phyloP scores from a whole-genome alignment of 192 early-diverging fungal genomes.

The Dimargaris verticillata region DNA sequence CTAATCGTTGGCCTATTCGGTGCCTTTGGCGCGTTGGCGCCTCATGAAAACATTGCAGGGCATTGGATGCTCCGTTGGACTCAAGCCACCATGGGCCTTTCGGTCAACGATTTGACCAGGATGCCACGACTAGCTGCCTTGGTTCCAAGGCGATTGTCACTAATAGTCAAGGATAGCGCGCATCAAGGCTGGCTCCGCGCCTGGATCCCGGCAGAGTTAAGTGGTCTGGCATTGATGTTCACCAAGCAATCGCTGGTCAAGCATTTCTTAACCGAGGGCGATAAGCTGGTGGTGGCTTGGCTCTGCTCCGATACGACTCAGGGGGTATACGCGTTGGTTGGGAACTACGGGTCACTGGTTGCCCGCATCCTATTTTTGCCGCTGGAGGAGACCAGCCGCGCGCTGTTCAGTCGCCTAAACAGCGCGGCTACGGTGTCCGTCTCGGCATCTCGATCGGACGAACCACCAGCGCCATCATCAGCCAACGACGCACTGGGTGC shows the following conservation, averaged over 20 bases:
- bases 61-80: background rate
- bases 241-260: conserved; percentile 82
- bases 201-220: background rate
- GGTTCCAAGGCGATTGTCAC: background rate
- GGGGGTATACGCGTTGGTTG: conserved; percentile 70
- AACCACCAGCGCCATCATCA: no score
- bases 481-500: background rate
- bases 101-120: background rate
- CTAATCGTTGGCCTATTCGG: conserved; percentile 41
- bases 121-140: background rate
- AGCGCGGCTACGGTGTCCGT: conserved; percentile 11
- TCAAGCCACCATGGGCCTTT: background rate
- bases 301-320: conserved; percentile 37
- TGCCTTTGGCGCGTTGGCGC: conserved; percentile 19
- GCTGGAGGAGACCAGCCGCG: conserved; percentile 77
- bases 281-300: conserved; percentile 72
- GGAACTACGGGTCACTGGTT: conserved; percentile 82
- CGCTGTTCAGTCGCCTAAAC: conserved; percentile 61
- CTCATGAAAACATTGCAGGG: background rate
- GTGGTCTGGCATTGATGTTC: conserved; percentile 46
- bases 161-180: background rate
- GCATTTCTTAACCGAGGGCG: conserved; percentile 88
- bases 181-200: background rate
- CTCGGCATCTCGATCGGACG: background rate
- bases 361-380: conserved; percentile 85